Evolutionary conservation across 2,329 filamentous ascomycete genomes (phyloP).

Genomic region (Bimuria novae-zelandiae): DNA sequence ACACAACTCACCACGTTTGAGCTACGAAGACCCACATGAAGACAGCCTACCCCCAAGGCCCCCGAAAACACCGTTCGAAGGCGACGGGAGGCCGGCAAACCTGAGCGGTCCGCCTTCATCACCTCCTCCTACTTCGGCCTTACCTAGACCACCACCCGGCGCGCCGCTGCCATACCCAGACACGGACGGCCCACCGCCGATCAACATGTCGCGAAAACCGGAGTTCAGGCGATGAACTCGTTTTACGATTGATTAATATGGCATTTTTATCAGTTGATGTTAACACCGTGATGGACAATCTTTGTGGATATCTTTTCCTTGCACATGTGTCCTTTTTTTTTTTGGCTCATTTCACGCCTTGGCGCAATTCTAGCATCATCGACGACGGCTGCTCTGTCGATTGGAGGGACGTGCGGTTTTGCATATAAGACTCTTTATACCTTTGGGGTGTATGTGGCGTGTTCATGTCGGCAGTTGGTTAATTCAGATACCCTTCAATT

Average conservation of each 20-base stretch:
- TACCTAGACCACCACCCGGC: conserved; percentile 39
- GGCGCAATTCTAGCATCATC: not conserved
- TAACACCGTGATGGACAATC: not conserved
- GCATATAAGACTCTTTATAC: not conserved
- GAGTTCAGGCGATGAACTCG: conserved; percentile 54
- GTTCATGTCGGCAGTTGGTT: not conserved
- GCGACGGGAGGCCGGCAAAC: conserved; percentile 21
- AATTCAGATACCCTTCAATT: conserved; percentile 12
- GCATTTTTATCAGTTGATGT: not conserved
- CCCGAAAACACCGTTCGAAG: conserved; percentile 47
- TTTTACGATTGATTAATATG: not conserved
- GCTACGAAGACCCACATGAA: conserved; percentile 32
- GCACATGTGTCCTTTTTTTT: no score
- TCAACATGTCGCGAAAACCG: conserved; percentile 84
- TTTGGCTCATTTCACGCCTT: not conserved
- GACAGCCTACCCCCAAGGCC: conserved; percentile 44
- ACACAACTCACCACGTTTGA: conserved; percentile 32
- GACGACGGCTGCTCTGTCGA: not conserved
- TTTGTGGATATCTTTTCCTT: not conserved
- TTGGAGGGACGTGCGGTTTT: not conserved
- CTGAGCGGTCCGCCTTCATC: conserved; percentile 28
- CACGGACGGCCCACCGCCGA: conserved; percentile 78
- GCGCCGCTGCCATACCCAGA: conserved; percentile 74
- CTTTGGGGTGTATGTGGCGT: not conserved
- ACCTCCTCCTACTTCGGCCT: conserved; percentile 31